Base-by-base conservation (phyloP, 2,329 filamentous ascomycete species). In the Talaromyces atroroseus region DNA sequence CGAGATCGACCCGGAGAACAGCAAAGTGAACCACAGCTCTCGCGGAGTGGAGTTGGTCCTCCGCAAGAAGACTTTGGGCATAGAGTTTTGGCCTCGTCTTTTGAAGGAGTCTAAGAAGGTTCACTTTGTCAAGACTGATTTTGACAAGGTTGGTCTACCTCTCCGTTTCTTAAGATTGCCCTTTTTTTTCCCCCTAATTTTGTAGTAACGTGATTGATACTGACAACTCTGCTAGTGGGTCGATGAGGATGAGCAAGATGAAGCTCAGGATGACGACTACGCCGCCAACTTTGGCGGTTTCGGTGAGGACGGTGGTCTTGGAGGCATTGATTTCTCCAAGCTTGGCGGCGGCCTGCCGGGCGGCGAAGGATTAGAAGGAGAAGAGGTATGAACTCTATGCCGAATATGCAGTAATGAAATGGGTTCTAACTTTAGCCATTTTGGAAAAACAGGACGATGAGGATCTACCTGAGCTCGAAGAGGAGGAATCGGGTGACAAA, bases 101-200 rank as follows among this genome's bases (percentile, higher is more conserved):
- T 82, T 96, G 72, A 96, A 96, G 86, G 89, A 92, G 59, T 75
- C 80, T 64, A 87, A 90, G 82, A 96, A 90, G 81, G 78, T 89
- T 55, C 94, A 97, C 79, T 99, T 91, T 84, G 78, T 99, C 69
- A 96, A 96, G 87, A 97, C 94, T 63, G 88, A 99, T 79, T 99
- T 99, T 68, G 92, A 96, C 80, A 96, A 96, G 88, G 85, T 87
- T 72, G 59, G 80, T 58, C 32, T 29, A 16, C 23, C 3, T 46
- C 36, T 14, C 38, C 21, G 8, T 38, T 51, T 10, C 36, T 51
- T 24, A 20, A 38, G 51, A 20, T n/a, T 52, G 42, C 8, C 26
- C 6, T 5, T 2, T 29, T 11, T 29, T 2, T 29, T 29, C n/a
- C n/a, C n/a, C n/a, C n/a, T 29, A 26, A 26, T 26, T 26, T 4